Conservation (phyloP, 208 protist species). For the Acanthamoeba sp. region DNA sequence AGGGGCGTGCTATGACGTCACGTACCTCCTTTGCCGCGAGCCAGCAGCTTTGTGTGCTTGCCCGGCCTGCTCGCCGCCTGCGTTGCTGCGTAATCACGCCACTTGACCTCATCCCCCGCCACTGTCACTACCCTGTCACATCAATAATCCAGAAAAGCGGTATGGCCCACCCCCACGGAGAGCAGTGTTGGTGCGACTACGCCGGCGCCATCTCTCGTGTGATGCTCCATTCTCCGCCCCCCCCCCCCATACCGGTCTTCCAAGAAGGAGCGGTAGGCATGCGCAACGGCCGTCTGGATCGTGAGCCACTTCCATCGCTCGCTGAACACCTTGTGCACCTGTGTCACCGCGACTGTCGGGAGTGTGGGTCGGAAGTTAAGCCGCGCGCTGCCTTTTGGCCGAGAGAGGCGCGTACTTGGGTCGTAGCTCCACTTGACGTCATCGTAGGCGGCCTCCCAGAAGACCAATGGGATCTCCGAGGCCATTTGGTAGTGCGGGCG, state of each 20-base stretch:
- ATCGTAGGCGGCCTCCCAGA: conserved; percentile 90
- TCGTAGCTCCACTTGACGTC: conserved; percentile 80
- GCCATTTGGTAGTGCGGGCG: conserved; percentile 90
- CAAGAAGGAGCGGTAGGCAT: conserved; percentile 8
- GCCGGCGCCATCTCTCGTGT: background rate
- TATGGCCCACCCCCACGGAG: too few species aligned
- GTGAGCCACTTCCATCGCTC: conserved; percentile 46
- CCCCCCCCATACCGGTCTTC: background rate
- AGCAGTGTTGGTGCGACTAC: too few species aligned
- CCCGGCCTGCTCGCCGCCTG: background rate
- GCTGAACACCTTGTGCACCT: conserved; percentile 42
- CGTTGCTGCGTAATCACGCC: background rate
- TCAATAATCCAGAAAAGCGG: too few species aligned
- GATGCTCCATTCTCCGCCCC: background rate
- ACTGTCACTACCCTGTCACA: background rate
- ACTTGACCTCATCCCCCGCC: background rate
- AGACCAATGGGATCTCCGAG: conserved; percentile 86
- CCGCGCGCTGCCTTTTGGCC: background rate
- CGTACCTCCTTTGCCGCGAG: conserved; percentile 17
- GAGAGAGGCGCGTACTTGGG: background rate
- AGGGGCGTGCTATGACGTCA: background rate
- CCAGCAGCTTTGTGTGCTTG: background rate
- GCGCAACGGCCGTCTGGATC: background rate
- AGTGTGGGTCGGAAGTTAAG: background rate
- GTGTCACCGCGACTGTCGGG: background rate